phyloP scores from a whole-genome alignment of 768 basidiomycete genomes.

The Pleurotus tuber-regium region DNA sequence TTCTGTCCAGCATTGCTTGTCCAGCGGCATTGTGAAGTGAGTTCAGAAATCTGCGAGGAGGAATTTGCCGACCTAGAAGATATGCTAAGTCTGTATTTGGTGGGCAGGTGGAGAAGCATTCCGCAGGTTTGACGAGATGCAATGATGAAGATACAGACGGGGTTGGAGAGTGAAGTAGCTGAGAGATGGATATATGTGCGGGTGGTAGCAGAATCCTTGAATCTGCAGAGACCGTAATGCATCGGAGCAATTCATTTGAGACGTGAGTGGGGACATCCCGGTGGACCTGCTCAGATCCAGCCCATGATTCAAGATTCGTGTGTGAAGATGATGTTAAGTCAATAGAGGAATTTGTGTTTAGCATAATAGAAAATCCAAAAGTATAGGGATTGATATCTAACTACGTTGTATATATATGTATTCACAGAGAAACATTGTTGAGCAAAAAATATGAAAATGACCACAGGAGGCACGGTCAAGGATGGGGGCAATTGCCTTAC shows the following conservation, averaged over 20 bases:
- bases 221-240: neutral
- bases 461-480: no score
- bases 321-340: neutral
- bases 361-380: neutral
- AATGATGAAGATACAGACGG: neutral
- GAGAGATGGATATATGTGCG: neutral
- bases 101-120: neutral
- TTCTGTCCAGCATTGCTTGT: constrained; percentile 5
- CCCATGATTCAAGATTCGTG: neutral
- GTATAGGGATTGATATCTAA: neutral
- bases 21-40: neutral
- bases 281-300: neutral
- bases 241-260: neutral
- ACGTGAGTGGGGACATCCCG: neutral
- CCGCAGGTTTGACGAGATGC: neutral
- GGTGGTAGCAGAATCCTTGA: neutral
- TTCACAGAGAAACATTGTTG: neutral
- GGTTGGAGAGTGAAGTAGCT: neutral
- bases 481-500: no score
- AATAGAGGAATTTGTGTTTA: neutral
- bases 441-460: neutral
- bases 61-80: neutral
- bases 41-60: neutral
- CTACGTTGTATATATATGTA: neutral
- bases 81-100: neutral